Conservation (phyloP, 257 asterid genomes). For the Lycium barbarum region DNA sequence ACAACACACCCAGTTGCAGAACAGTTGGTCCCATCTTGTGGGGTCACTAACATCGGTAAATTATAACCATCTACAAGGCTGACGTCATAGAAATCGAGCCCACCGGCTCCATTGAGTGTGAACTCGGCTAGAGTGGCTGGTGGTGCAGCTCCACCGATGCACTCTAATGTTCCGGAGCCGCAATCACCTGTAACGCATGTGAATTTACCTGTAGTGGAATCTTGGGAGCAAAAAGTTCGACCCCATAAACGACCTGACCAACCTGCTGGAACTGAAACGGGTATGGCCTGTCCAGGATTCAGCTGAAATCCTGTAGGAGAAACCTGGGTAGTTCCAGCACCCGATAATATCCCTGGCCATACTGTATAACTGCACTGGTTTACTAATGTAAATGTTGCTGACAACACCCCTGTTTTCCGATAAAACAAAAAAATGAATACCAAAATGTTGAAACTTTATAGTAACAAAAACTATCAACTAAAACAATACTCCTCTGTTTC, state of each 20-base stretch:
- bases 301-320: constrained; percentile 67
- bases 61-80: constrained; percentile 88
- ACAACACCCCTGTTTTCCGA: constrained; percentile 35
- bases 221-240: constrained; percentile 57
- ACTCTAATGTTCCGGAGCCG: constrained; percentile 64
- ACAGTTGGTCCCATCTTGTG: constrained; percentile 67
- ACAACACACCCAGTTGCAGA: constrained; percentile 64
- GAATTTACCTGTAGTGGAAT: constrained; percentile 57
- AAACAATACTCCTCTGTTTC: background rate
- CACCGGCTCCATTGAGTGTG: constrained; percentile 73
- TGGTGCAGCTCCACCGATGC: constrained; percentile 61
- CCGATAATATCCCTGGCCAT: constrained; percentile 78
- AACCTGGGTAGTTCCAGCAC: constrained; percentile 59
- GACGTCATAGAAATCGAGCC: constrained; percentile 77
- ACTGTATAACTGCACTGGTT: constrained; percentile 69
- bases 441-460: background rate
- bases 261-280: constrained; percentile 51
- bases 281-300: constrained; percentile 48
- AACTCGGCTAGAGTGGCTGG: constrained; percentile 82
- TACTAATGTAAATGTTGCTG: constrained; percentile 67
- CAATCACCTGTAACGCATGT: constrained; percentile 74
- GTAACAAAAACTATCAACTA: background rate
- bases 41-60: constrained; percentile 71
- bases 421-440: background rate
- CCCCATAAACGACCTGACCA: constrained; percentile 92